Evolutionary conservation across 2,329 filamentous ascomycete species (phyloP).

Genomic region (Grosmannia huntii): DNA sequence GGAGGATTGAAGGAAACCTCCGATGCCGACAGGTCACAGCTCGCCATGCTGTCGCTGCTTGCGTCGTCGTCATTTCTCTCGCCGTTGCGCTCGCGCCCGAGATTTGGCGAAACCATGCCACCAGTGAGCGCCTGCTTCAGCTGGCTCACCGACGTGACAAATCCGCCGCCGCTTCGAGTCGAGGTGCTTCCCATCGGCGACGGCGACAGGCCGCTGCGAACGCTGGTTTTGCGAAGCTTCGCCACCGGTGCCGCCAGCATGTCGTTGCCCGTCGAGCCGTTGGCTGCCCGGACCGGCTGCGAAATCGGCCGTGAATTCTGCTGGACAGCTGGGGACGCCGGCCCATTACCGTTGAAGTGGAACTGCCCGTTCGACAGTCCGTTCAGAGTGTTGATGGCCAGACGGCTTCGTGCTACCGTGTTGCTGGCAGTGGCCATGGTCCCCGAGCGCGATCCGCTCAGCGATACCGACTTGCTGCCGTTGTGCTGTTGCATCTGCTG

Average conservation of each 20-base stretch:
- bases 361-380: constrained; percentile 14
- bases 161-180: constrained; percentile 19
- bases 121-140: constrained; percentile 49
- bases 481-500: constrained; percentile 47
- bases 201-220: constrained; percentile 37
- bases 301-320: constrained; percentile 38
- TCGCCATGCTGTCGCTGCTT: constrained; percentile 56
- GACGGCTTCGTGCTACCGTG: constrained; percentile 29
- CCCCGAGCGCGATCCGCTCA: constrained; percentile 61
- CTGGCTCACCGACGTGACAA: constrained; percentile 49
- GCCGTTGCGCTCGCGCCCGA: constrained; percentile 18
- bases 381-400: constrained; percentile 31
- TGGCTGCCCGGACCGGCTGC: constrained; percentile 18
- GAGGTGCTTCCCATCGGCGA: constrained; percentile 20
- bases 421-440: constrained; percentile 34
- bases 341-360: constrained; percentile 17
- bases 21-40: constrained; percentile 55
- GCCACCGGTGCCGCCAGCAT: constrained; percentile 20
- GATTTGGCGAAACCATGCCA: constrained; percentile 25
- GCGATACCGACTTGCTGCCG: constrained; percentile 56
- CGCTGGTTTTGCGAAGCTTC: constrained; percentile 40
- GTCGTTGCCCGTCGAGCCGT: constrained; percentile 2
- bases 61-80: constrained; percentile 37
- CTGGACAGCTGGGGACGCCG: constrained; percentile 35
- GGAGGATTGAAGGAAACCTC: constrained; percentile 48